Conservation (phyloP, 106 monocot genomes). For the Chionographis japonica region DNA sequence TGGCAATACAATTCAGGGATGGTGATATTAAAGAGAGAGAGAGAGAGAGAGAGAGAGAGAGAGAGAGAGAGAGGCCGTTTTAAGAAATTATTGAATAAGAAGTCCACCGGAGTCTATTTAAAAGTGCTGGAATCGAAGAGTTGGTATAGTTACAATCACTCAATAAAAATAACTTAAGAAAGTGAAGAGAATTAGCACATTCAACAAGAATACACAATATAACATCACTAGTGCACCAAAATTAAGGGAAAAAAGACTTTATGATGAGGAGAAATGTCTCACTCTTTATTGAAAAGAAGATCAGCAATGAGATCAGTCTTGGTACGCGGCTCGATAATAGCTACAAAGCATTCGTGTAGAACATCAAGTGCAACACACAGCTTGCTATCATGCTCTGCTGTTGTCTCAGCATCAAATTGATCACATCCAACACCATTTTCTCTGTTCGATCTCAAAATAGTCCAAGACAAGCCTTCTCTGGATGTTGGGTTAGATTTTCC, state of each 20-base stretch:
- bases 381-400: slow-evolving; percentile 49
- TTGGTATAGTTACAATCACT: no score
- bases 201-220: no score
- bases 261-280: slow-evolving; percentile 7
- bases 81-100: no score
- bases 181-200: no score
- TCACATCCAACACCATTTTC: slow-evolving; percentile 1
- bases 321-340: slow-evolving; percentile 59
- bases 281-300: slow-evolving; percentile 71
- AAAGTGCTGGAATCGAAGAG: no score
- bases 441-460: slow-evolving; percentile 15
- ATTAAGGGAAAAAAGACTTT: background rate
- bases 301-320: slow-evolving; percentile 54
- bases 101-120: no score
- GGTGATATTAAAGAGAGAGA: no score
- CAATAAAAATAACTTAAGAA: no score
- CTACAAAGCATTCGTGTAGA: slow-evolving; percentile 71
- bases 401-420: slow-evolving; percentile 22
- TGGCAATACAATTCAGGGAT: no score
- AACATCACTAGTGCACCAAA: no score
- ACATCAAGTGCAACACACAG: slow-evolving; percentile 56
- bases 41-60: no score
- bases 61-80: no score
- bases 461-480: slow-evolving; percentile 26
- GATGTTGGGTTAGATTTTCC: slow-evolving; percentile 23